phyloP scores from a whole-genome alignment of 805 yeast genomes.

The Zygotorulaspora chibaensis region DNA sequence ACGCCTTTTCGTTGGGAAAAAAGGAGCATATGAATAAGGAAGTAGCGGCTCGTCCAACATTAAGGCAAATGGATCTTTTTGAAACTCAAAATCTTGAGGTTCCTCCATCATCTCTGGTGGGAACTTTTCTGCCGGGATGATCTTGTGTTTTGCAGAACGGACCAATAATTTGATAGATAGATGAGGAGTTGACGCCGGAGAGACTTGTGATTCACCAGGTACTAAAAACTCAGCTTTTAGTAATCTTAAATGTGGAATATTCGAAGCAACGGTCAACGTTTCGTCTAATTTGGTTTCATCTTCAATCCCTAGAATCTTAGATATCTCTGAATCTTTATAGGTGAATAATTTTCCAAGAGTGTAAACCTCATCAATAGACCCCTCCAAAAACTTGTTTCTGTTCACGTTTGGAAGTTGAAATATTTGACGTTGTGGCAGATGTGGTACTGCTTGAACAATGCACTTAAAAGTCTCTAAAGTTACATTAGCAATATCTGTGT shows the following conservation, averaged over 20 bases:
- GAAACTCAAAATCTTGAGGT: constrained; percentile 56
- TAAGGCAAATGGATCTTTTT: constrained; percentile 66
- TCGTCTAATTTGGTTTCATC: constrained; percentile 43
- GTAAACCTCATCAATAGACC: constrained; percentile 37
- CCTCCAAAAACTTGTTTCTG: constrained; percentile 38
- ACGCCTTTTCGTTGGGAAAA: constrained; percentile 57
- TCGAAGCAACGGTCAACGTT: constrained; percentile 52
- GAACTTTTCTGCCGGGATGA: constrained; percentile 40
- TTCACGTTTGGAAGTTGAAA: constrained; percentile 79
- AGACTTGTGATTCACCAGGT: constrained; percentile 73
- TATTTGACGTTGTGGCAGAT: constrained; percentile 54
- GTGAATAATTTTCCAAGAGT: constrained; percentile 70
- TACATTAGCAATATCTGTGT: constrained; percentile 55
- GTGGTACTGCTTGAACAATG: constrained; percentile 69
- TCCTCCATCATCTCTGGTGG: constrained; percentile 41
- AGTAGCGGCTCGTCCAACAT: constrained; percentile 66
- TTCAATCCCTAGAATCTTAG: constrained; percentile 51
- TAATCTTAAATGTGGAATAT: constrained; percentile 65
- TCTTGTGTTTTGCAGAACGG: constrained; percentile 66
- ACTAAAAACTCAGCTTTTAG: constrained; percentile 71
- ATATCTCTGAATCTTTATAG: constrained; percentile 50
- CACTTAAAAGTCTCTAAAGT: constrained; percentile 66
- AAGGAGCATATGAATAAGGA: constrained; percentile 67
- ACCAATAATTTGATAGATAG: constrained; percentile 70
- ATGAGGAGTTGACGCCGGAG: constrained; percentile 71